Conservation (phyloP, 2,329 filamentous ascomycete genomes). For the Sclerotiophoma versabilis region DNA sequence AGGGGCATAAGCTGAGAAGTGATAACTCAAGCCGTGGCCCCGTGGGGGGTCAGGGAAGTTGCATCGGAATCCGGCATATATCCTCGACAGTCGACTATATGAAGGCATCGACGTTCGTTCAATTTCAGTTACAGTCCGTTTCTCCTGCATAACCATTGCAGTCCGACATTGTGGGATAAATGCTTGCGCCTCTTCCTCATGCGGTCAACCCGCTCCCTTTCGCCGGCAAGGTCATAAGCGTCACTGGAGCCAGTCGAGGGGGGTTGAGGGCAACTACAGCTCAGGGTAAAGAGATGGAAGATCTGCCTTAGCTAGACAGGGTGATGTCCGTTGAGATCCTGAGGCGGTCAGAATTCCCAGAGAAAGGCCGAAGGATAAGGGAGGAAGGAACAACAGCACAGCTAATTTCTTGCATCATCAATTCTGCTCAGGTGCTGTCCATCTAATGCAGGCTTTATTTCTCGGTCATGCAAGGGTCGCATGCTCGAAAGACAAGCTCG, state of each 20-base stretch:
- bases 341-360: neutral
- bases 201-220: conserved; percentile 17
- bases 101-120: neutral
- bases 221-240: conserved; percentile 19
- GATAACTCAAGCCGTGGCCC: neutral
- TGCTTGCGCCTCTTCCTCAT: conserved; percentile 5
- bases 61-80: neutral
- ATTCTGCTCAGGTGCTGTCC: neutral
- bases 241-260: conserved; percentile 24
- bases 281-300: conserved; percentile 3
- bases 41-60: neutral
- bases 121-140: neutral
- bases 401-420: neutral
- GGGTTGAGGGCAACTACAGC: conserved; percentile 17
- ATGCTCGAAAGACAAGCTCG: neutral
- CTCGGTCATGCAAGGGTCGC: neutral
- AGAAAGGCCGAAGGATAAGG: neutral
- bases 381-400: neutral
- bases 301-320: conserved; percentile 2
- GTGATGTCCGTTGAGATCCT: neutral
- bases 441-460: neutral
- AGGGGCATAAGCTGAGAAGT: neutral
- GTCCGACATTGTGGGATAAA: neutral
- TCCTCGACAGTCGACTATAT: neutral
- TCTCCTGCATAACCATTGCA: neutral